Evolutionary conservation across 2,329 filamentous ascomycete genomes (phyloP), one percentile per base, ranked within the genome.

Genomic region (Aureobasidium lini): DNA sequence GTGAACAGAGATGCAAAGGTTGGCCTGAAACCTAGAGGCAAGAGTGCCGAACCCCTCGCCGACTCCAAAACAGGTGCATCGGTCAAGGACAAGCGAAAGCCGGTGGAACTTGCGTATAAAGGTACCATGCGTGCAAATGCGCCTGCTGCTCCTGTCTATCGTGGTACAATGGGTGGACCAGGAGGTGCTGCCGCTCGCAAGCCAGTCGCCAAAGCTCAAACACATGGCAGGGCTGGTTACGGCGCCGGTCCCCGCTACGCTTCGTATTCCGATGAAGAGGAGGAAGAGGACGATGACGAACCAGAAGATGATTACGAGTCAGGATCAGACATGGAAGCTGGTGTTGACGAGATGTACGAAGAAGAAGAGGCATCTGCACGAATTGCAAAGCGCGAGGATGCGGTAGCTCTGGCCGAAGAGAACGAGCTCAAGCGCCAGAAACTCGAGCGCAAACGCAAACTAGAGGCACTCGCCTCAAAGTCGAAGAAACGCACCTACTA

Each of bases 311-410:
- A 77, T 49, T 80, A 77, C 2, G 85, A 84, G 0, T 87, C 87
- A 58, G 83, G 70, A 6, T 89, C 86, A 6, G 88, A 90, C 66
- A 91, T 91, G 86, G 88, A 91, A 70, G 89, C 87, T 2, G 87
- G 87, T 36, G 70, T 87, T 39, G 86, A 85, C 62, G 88, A 91
- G 65, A 82, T 92, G 56, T 87, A 90, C 62, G 76, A 80, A 37
- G 89, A 93, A 70, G 89, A 93, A 70, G 75, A 78, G 48, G 69
- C 75, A 52, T 86, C 88, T 2, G 81, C 86, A 61, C 72, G 76
- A 32, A 77, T 80, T 58, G 89, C 87, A 28, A 82, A 81, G 46
- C 79, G 80, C 48, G 89, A 92, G 69, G 89, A 92, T 66, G 76
- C 81, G 16, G 76, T 83, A 64, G 84, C 87, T 61, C 75, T 87